A percentile compares a stretch with the other conserved stretches of the same genome.
phyloP scores from a whole-genome alignment of 768 basidiomycete species.

The Termitomyces sp. region DNA sequence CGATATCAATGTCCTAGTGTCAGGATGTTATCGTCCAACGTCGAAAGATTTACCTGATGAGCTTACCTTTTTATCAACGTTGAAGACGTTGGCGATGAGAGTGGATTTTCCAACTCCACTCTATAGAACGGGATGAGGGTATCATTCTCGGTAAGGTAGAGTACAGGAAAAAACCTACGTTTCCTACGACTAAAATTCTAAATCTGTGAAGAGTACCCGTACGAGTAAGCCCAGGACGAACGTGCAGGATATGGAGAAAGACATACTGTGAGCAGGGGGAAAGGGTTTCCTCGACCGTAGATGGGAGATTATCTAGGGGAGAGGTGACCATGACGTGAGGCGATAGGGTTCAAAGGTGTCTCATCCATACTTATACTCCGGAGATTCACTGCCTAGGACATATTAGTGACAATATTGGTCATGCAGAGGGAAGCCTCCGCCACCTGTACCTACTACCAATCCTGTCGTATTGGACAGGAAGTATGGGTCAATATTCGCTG shows the following conservation, averaged over 20 bases:
- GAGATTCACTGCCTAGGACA: background rate
- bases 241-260: background rate
- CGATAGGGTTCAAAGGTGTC: background rate
- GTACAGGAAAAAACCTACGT: background rate
- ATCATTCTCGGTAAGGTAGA: too few relatives aligned
- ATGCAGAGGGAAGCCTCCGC: background rate
- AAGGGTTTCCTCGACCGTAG: background rate
- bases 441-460: too few relatives aligned
- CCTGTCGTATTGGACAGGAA: too few relatives aligned
- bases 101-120: background rate
- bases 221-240: background rate
- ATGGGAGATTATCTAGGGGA: background rate
- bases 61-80: background rate
- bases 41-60: background rate
- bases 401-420: background rate
- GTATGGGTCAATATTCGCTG: too few relatives aligned
- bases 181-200: conserved; percentile 1
- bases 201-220: background rate
- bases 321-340: background rate
- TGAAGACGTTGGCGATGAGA: background rate
- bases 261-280: background rate
- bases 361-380: background rate
- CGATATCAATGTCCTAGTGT: conserved; percentile 2
- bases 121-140: background rate
- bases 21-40: background rate